These are phyloP conservation scores for Russula ochroleuca DNA, from an alignment of 768 basidiomycete genomes.

Conservation along the genomic window DNA sequence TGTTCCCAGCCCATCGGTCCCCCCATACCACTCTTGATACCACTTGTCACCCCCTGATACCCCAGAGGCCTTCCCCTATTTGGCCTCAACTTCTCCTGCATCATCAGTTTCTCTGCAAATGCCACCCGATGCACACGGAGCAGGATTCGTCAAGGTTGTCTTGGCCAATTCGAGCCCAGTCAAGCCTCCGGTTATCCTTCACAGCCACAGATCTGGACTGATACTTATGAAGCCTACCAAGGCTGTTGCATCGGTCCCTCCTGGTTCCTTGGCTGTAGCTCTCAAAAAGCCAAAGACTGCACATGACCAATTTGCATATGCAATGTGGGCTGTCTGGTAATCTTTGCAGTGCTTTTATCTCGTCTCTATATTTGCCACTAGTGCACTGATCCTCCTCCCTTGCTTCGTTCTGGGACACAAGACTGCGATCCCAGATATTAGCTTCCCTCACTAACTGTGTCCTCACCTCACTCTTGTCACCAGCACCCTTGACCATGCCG, in stretches of 20 bases:
- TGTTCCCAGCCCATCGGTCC: conserved; percentile 23
- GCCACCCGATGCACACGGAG: conserved; percentile 27
- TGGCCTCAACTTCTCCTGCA: conserved; percentile 34
- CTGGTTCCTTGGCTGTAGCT: background rate
- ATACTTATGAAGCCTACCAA: background rate
- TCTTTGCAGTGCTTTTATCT: no score
- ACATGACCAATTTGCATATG: conserved; percentile 20
- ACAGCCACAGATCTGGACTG: background rate
- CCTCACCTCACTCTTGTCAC: no score
- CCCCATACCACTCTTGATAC: conserved; percentile 25
- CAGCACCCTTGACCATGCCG: no score
- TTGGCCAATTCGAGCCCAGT: conserved; percentile 21
- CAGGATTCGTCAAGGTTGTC: conserved; percentile 12
- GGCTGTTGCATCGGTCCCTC: background rate
- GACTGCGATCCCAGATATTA: no score
- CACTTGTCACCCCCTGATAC: conserved; percentile 34
- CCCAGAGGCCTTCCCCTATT: conserved; percentile 31
- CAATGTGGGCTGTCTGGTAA: conserved; percentile 24
- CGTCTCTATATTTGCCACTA: no score
- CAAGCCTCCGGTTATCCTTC: conserved; percentile 10
- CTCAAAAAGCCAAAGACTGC: conserved; percentile 21
- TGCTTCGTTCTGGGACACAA: no score
- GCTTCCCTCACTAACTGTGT: no score
- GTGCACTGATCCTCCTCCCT: no score
- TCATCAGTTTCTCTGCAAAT: conserved; percentile 34